phyloP scores from a whole-genome alignment of 2,329 filamentous ascomycete genomes.

The Blumeria hordei region DNA sequence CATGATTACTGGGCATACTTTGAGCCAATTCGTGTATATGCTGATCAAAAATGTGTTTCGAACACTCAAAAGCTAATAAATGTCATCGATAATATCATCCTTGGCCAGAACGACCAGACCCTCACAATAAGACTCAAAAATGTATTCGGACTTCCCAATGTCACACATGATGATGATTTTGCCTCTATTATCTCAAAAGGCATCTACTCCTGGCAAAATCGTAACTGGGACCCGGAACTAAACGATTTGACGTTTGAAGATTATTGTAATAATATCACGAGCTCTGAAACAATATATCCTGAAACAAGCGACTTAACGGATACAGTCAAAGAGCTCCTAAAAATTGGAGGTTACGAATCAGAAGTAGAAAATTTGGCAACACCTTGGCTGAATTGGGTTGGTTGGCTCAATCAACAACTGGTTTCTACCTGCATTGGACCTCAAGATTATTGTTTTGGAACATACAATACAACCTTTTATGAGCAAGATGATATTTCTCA shows the following conservation, averaged over 20 bases:
- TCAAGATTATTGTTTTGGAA: constrained; percentile 27
- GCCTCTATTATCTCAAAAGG: constrained; percentile 21
- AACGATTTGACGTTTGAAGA: constrained; percentile 23
- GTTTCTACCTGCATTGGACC: constrained; percentile 17
- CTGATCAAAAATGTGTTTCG: constrained; percentile 35
- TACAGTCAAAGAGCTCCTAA: constrained; percentile 26
- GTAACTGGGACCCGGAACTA: constrained; percentile 34
- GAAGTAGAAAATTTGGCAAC: constrained; percentile 20
- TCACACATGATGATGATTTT: constrained; percentile 24
- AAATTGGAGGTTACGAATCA: constrained; percentile 22
- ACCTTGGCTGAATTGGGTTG: constrained; percentile 30
- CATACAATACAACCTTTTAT: constrained; percentile 23
- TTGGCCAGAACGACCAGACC: constrained; percentile 22
- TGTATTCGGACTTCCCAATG: constrained; percentile 24
- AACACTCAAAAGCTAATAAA: constrained; percentile 35
- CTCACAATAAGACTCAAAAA: constrained; percentile 22
- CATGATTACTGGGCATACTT: constrained; percentile 50
- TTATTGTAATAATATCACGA: constrained; percentile 32
- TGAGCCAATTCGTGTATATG: constrained; percentile 30
- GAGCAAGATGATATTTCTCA: constrained; percentile 19
- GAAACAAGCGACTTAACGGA: constrained; percentile 42
- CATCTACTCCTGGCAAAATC: constrained; percentile 26
- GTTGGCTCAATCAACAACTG: constrained; percentile 23
- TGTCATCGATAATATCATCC: constrained; percentile 29
- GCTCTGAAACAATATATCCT: constrained; percentile 25